Evolutionary conservation across 176 grass and related monocot genomes (phyloP), one percentile per base, ranked within the genome.

Genomic region (Lolium multiflorum): DNA sequence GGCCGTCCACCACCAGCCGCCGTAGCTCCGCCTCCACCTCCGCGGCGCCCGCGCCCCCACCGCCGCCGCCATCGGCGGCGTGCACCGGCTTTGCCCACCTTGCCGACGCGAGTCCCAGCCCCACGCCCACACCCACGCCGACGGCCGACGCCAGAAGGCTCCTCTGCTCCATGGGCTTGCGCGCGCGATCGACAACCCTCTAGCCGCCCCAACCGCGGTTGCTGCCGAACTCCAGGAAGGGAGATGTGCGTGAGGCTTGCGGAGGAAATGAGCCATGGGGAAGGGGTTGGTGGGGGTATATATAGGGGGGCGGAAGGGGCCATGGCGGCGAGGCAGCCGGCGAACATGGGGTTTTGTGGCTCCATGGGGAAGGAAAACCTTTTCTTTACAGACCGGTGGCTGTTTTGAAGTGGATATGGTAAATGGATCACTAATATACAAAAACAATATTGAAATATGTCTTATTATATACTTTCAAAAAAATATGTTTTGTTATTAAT

Each of bases 101-200:
- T 16, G 87, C 85, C 5, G 95, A 95, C 16, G 93, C 93, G 59
- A 95, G 55, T 0, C 95, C 93, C 39, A 98, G 92, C n/a, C 97
- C 97, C 13, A 98, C 92, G 51, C 97, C 94, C 28, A 98, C 86
- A 2, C 96, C 96, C 2, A 98, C 87, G 24, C 97, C 85, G 22
- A 98, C 79, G 11, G 97, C 97, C 74, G 97, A 98, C 31, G 95
- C 90, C 26, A 98, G 28, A 35, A 98, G 76, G 57, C 68, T 91
- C 92, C 86, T 96, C 91, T 98, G 97, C 90, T 98, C 97, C 97
- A 98, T 98, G 84, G 39, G 11, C 14, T 38, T 3, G 28, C 71
- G 14, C 79, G 64, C 71, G 14, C 70, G 74, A 14, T 41, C 56
- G 15, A 37, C 24, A 62, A 38, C 78, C 46, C 13, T 48, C 47